Base-by-base conservation (phyloP, 2,329 filamentous ascomycete species). In the Aspergillus candidus region DNA sequence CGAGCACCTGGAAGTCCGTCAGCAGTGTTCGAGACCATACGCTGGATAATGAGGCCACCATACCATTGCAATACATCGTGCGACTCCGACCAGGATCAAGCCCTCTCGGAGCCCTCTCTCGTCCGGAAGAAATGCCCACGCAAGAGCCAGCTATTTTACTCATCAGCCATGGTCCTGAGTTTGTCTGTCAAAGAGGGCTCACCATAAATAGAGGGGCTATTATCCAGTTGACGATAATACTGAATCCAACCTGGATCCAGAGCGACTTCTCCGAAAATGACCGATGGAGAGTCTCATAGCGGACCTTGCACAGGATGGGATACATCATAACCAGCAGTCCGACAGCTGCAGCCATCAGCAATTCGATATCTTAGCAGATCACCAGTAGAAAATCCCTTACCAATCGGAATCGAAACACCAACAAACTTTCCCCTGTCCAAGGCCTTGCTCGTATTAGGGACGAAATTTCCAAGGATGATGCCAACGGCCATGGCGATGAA, bases 301-400 rank as follows among this genome's bases (percentile, higher is more conserved):
- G 80, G 5, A 94, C 84, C 63, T 93, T 93, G 75, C 87, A 94
- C 0, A 94, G 72, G 47, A 94, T 94, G 0, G 88, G 89, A 59
- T 93, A 94, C 87, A 94, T 94, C 88, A 94, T 94, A 34, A 94
- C 82, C 1, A 94, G 74, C 1, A 94, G 69, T 0, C 88, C 88
- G 38, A 94, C 71, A 0, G 88, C 87, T 86, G 6, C 6, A 27
- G 8, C 8, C 22, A 27, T 27, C 3, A 27, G 22, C 22, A 27
- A 42, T 17, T 3, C 4, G 54, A 59, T 27, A 34, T 60, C 29
- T 58, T 8, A 60, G 56, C 3, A 27, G 22, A 10, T 10, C 2
- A 2, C 22, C 22, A 10, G 22, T 10, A 27, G 22, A 27, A 8
- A 2, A 27, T 27, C 22, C 22, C 22, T 27, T 27, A 27, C 22